Conservation (phyloP, 2,329 filamentous ascomycete genomes). For the Fusarium sp. region DNA sequence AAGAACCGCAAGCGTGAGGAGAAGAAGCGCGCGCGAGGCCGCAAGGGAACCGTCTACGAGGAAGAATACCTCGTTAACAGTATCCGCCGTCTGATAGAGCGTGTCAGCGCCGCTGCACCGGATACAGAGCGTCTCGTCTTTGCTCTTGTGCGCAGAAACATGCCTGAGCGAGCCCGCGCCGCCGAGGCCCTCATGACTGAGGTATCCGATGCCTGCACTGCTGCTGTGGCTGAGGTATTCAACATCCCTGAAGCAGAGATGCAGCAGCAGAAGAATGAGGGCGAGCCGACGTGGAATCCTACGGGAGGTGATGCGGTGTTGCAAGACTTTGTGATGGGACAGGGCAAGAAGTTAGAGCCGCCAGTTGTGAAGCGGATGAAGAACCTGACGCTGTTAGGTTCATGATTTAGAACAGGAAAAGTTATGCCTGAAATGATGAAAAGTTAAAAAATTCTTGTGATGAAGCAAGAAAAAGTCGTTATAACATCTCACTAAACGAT, state of each 20-base stretch:
- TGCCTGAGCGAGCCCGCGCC: conserved; percentile 87
- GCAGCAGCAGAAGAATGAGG: conserved; percentile 35
- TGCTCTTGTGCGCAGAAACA: conserved; percentile 80
- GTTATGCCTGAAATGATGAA: conserved; percentile 20
- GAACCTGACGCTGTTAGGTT: conserved; percentile 63
- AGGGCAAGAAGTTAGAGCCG: conserved; percentile 58
- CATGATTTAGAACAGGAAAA: conserved; percentile 30
- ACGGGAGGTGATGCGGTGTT: conserved; percentile 65
- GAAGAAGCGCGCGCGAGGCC: conserved; percentile 91
- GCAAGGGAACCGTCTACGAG: conserved; percentile 97
- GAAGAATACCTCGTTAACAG: conserved; percentile 96
- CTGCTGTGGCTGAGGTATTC: conserved; percentile 78
- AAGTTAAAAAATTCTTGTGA: conserved; percentile 3
- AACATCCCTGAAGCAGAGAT: conserved; percentile 20
- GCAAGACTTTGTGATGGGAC: conserved; percentile 61
- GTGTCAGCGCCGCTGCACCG: conserved; percentile 76
- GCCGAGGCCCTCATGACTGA: conserved; percentile 80
- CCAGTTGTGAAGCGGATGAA: conserved; percentile 62
- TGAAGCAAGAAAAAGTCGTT: no score
- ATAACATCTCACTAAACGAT: background rate
- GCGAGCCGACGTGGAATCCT: conserved; percentile 48
- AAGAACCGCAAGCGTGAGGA: conserved; percentile 93
- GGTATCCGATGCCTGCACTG: conserved; percentile 75
- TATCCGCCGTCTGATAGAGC: conserved; percentile 82
- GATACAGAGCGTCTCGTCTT: conserved; percentile 82